These are phyloP conservation scores for Aureobasidium sp. DNA, from an alignment of 2,329 filamentous ascomycete genomes.

Conservation along the genomic window DNA sequence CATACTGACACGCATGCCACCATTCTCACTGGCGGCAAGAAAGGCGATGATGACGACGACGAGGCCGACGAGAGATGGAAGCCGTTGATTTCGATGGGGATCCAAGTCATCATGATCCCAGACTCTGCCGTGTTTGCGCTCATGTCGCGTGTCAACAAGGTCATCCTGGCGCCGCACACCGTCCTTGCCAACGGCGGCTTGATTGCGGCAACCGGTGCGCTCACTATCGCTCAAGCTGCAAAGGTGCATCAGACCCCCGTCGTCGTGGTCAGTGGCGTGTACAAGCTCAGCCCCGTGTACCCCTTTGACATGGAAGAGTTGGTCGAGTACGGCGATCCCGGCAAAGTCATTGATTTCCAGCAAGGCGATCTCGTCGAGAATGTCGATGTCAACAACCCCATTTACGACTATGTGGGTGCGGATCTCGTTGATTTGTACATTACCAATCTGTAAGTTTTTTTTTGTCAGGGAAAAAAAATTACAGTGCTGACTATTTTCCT, in stretches of 20 bases:
- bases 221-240: conserved; percentile 76
- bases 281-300: conserved; percentile 87
- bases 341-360: conserved; percentile 67
- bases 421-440: conserved; percentile 75
- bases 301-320: conserved; percentile 74
- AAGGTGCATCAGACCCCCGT: conserved; percentile 76
- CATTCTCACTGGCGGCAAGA: conserved; percentile 48
- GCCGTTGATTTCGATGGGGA: conserved; percentile 67
- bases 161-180: conserved; percentile 79
- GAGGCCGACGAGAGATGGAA: conserved; percentile 59
- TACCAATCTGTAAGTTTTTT: conserved; percentile 64
- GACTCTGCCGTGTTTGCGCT: conserved; percentile 85
- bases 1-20: conserved; percentile 57
- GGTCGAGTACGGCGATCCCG: conserved; percentile 80
- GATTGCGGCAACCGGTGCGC: conserved; percentile 75
- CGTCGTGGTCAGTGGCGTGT: conserved; percentile 82
- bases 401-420: conserved; percentile 75
- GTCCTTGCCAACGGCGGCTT: conserved; percentile 85
- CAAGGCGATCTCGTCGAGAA: conserved; percentile 73
- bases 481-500: not conserved
- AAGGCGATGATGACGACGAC: conserved; percentile 40
- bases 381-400: conserved; percentile 68
- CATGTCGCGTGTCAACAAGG: conserved; percentile 93
- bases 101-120: conserved; percentile 75
- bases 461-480: no score